These are phyloP conservation scores for Neospora caninum DNA, from an alignment of 169 alveolate genomes.

Conservation along the genomic window DNA sequence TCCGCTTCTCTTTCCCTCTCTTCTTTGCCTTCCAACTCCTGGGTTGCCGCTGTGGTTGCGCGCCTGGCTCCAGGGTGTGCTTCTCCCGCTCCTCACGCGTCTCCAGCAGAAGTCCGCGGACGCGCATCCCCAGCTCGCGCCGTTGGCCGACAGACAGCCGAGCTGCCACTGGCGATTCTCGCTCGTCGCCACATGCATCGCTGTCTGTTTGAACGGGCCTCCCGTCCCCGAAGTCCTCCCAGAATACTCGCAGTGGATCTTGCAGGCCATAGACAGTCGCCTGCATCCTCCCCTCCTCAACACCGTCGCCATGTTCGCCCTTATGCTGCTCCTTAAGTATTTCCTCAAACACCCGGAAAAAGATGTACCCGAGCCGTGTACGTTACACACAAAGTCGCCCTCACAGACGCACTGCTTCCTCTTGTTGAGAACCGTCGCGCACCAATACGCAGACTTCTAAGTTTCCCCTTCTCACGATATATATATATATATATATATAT, in stretches of 20 bases:
- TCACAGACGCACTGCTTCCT: not conserved
- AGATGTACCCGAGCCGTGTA: not conserved
- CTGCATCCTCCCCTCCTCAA: conserved; percentile 19
- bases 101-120: not conserved
- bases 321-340: conserved; percentile 8
- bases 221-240: not conserved
- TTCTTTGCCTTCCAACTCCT: not conserved
- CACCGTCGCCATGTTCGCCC: conserved; percentile 39
- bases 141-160: not conserved
- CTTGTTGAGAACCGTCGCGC: not conserved
- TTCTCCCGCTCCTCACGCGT: conserved; percentile 1
- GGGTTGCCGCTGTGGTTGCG: not conserved
- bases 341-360: not conserved
- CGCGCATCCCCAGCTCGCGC: not conserved
- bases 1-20: not conserved
- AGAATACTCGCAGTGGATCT: not conserved
- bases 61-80: not conserved
- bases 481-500: no score
- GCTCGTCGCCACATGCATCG: conserved; percentile 13
- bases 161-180: conserved; percentile 16
- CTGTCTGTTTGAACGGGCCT: conserved; percentile 21
- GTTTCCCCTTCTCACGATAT: not conserved
- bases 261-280: not conserved
- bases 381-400: no score
- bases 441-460: no score